Base-by-base conservation (phyloP, 1,284 basidiomycete genomes). In the Sphagnurus paluster region DNA sequence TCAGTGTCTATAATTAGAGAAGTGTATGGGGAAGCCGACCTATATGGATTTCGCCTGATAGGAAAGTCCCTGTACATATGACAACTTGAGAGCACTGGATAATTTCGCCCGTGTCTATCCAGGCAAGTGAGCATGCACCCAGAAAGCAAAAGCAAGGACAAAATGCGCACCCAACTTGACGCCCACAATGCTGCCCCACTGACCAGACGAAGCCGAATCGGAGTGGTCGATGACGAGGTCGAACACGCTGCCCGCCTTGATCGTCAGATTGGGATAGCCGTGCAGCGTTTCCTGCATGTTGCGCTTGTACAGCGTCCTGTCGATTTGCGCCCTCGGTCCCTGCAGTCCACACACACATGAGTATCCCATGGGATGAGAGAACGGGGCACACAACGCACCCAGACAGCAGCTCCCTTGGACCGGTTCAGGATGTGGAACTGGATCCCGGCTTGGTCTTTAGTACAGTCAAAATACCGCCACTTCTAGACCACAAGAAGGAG, bases 281-380 rank as follows among this genome's bases (percentile, higher is more conserved):
- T 73, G 67, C 25, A 95, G 66, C 0, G 77, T 70, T 2, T 77
- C 66, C 62, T 94, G 91, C 83, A 95, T 93, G 55, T 89, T 69
- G 36, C 65, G 70, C 63, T 90, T 92, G 71, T 94, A 96, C 13
- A 93, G 62, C 45, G 78, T 85, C 23, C 92, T 75, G 64, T 94
- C 92, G 36, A 95, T 86, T 64, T 95, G 93, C 1, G 91, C 90
- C 53, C 92, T 73, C 11, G 89, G 91, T n/a, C 92, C 92, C 87
- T 91, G 36, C 14, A 3, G 28, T 4, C 17, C 21, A 39, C 55
- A 16, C 49, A 42, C 42, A 32, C 39, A 14, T 17, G 16, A 28
- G 14, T 17, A n/a, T 26, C 24, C 24, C 14, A 14, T 16, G 28
- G 6, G 25, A 8, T 20, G 14, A 28, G 3, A 28, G 13, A n/a